Base-by-base conservation (phyloP, 73 alveolate species). In the Stentor roeselii region DNA sequence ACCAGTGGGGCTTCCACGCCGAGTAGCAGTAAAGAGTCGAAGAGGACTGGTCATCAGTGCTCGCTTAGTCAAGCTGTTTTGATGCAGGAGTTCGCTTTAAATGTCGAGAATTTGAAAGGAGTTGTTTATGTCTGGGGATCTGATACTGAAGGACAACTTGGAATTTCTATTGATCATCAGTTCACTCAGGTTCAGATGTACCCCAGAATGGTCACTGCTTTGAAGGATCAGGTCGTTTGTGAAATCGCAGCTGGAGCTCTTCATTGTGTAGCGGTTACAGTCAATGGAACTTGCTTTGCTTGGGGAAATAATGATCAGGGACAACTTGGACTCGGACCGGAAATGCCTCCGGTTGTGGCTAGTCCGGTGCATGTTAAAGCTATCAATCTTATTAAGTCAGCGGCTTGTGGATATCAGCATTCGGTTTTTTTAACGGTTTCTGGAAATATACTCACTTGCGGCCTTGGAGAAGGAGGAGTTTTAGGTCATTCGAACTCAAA, bases 371-470 rank as follows among this genome's bases (percentile, higher is more conserved):
- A 59, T 76, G 75, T 42, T n/a, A 86, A 90, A 82, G 86, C 85
- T 77, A 85, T 60, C 75, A 86, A 82, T 80, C 90, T 93, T 2
- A 83, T 86, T n/a, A 95, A 92, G 88, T 50, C 67, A 11, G 86
- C 94, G 34, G 93, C 99, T 3, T 95, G 98, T 38, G 99, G 99
- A 3, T 93, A 93, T 87, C 95, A 92, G 90, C 99, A 95, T 86
- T 92, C 82, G 27, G 75, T 92, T 74, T 96, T 97, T 36, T 85
- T 94, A 32, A 91, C 91, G 0, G 90, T 90, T 41, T 84, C 83
- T 41, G 95, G 94, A 31, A 96, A 95, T 67, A 67, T 95, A 60
- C 93, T 84, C 87, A 86, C 95, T 14, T 93, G 98, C 97, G 99
- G 99, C 34, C 75, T 41, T 2, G 92, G 92, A n/a, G 87, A 92